Evolutionary conservation across 306 rosid species (phyloP), one percentile per base, ranked within the genome.

Genomic region (Cucurbita maxima): DNA sequence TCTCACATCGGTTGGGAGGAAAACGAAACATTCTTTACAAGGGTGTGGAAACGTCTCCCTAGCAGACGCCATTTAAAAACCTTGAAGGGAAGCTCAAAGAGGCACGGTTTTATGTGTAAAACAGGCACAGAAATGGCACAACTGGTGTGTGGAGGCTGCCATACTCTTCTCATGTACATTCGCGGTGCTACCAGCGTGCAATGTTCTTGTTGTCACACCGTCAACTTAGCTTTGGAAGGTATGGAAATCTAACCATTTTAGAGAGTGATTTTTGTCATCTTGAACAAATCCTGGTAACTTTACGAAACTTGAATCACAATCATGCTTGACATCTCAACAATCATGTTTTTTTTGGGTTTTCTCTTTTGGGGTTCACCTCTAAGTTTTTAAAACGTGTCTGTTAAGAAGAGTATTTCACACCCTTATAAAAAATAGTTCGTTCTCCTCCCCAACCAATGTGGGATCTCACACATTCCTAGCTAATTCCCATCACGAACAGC

Each of bases 71-170:
- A n/a, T n/a, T n/a, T n/a, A n/a, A n/a, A n/a, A n/a, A n/a, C n/a
- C n/a, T n/a, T n/a, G n/a, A n/a, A n/a, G n/a, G n/a, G n/a, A n/a
- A n/a, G n/a, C n/a, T n/a, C n/a, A n/a, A n/a, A n/a, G n/a, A n/a
- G n/a, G n/a, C n/a, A n/a, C n/a, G n/a, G n/a, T n/a, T 47, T 12
- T 8, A 55, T 58, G 72, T 66, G 8, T 77, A 22, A 61, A 41
- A 47, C 84, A 94, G 99, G 99, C 80, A 94, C 99, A 63, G 97
- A 94, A 89, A 91, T 91, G 99, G 99, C 99, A n/a, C 99, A 94
- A 84, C 81, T 94, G 82, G 90, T 94, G 40, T 94, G 99, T 50
- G 96, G 91, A 79, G 97, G 96, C 72, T 91, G 99, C 92, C 99
- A 91, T 76, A 95, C 97, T 71, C 79, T 95, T 57, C 99, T 95